Conservation (phyloP, 2,329 filamentous ascomycete species). For the Monascus ruber region DNA sequence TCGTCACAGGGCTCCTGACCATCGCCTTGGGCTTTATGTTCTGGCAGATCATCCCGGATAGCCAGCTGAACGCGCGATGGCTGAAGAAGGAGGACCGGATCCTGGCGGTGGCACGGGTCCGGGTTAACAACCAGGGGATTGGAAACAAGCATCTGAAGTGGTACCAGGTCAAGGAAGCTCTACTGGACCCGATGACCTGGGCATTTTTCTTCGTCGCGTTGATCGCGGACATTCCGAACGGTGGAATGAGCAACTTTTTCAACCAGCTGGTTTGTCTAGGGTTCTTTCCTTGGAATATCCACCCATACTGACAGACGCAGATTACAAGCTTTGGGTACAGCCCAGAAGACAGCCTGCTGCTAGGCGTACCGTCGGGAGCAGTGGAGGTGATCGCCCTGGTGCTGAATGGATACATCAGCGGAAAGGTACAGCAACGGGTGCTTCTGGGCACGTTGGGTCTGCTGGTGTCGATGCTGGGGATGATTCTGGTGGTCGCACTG, state of each 20-base stretch:
- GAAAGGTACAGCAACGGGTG: slow-evolving; percentile 46
- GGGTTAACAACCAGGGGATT: slow-evolving; percentile 64
- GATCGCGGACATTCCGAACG: slow-evolving; percentile 47
- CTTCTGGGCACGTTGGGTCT: slow-evolving; percentile 45
- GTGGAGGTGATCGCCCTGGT: slow-evolving; percentile 52
- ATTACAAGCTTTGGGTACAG: slow-evolving; percentile 57
- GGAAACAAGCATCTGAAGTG: slow-evolving; percentile 59
- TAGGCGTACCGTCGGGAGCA: slow-evolving; percentile 54
- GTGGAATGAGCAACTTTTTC: slow-evolving; percentile 51
- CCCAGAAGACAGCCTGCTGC: slow-evolving; percentile 49
- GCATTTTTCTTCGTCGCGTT: slow-evolving; percentile 48
- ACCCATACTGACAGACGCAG: slow-evolving; percentile 6
- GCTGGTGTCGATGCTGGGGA: slow-evolving; percentile 44
- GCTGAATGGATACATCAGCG: slow-evolving; percentile 45
- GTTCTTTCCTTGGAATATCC: slow-evolving; percentile 24
- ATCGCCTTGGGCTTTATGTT: slow-evolving; percentile 38
- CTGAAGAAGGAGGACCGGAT: slow-evolving; percentile 55
- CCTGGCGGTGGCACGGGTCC: slow-evolving; percentile 58
- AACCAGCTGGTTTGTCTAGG: slow-evolving; percentile 36
- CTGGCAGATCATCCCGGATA: slow-evolving; percentile 46
- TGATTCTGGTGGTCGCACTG: slow-evolving; percentile 54
- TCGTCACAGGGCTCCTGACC: slow-evolving; percentile 44
- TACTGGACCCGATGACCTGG: slow-evolving; percentile 49
- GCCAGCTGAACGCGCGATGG: slow-evolving; percentile 49
- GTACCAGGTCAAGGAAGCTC: slow-evolving; percentile 51